A percentile compares a stretch with the other conserved stretches of the same genome.
Evolutionary conservation across 2,329 filamentous ascomycete species (phyloP).

Genomic region (Aureobasidium sp.): DNA sequence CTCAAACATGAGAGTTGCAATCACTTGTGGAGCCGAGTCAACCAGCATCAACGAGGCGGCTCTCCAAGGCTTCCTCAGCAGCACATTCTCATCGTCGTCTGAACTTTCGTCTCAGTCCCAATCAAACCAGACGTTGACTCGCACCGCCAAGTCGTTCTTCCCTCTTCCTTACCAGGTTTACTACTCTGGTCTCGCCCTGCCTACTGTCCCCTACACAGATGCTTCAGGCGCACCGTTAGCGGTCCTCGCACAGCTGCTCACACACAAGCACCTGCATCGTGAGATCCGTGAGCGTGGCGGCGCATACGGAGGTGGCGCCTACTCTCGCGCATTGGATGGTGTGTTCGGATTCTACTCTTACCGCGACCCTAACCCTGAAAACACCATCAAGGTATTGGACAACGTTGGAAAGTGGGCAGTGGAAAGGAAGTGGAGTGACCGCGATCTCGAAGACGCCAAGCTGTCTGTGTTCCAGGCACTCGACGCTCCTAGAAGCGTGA

Average conservation of each 20-base stretch:
- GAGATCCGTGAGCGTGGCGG: slow-evolving; percentile 97
- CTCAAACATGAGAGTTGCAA: slow-evolving; percentile 64
- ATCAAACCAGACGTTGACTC: slow-evolving; percentile 17
- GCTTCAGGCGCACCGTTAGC: slow-evolving; percentile 70
- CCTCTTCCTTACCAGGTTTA: slow-evolving; percentile 95
- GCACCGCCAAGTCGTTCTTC: slow-evolving; percentile 68
- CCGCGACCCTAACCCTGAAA: slow-evolving; percentile 88
- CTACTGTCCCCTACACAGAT: slow-evolving; percentile 75
- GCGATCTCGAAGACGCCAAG: slow-evolving; percentile 92
- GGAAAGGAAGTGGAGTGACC: slow-evolving; percentile 70
- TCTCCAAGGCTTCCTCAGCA: slow-evolving; percentile 58
- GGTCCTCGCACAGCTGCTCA: slow-evolving; percentile 83
- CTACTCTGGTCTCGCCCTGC: slow-evolving; percentile 75
- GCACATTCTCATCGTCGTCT: slow-evolving; percentile 11
- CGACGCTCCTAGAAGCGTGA: slow-evolving; percentile 81
- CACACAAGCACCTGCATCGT: slow-evolving; percentile 92
- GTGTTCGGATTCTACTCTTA: slow-evolving; percentile 95
- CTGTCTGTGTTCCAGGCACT: slow-evolving; percentile 86
- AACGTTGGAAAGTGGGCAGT: slow-evolving; percentile 75
- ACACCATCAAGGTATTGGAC: slow-evolving; percentile 76
- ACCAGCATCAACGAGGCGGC: slow-evolving; percentile 60
- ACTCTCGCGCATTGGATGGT: slow-evolving; percentile 68
- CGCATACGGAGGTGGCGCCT: slow-evolving; percentile 88
- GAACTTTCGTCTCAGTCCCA: slow-evolving; percentile 6
- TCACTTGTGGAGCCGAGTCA: slow-evolving; percentile 77